Base-by-base conservation (phyloP, 1,284 basidiomycete genomes). In the Schizophyllum amplum region DNA sequence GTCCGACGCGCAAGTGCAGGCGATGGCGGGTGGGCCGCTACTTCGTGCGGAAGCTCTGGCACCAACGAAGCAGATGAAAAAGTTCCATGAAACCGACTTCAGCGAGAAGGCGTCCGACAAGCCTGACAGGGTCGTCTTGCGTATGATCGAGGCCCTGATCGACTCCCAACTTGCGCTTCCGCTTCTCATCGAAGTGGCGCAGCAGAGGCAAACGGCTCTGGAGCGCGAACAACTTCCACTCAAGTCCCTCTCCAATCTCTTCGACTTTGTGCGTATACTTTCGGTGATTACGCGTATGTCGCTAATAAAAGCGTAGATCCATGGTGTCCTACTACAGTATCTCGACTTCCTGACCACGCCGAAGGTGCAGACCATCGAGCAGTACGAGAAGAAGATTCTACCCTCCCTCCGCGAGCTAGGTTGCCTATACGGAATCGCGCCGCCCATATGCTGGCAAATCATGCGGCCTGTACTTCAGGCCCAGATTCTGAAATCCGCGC, bases 361-460 rank as follows among this genome's bases (percentile, higher is more conserved):
- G 1, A 70, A 75, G 15, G 80, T 87, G 17, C 71, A 89, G 42
- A 65, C 78, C 24, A 69, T 80, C 3, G 71, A 82, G 59, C 86
- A 87, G 56, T 90, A 90, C 63, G 80, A 81, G 9, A 72, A 72
- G 52, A 83, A 80, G 65, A 73, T 88, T 23, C 68, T 90, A 4
- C 94, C 94, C 1, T 73, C 86, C 17, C 75, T 97, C 5, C 74
- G 75, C 1, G 85, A 90, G 49, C 78, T 98, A 7, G 83, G 84
- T 55, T 76, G 80, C 52, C 77, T 80, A 49, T 95, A 88, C 69
- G 89, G 86, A 2, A 82, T 98, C 53, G 84, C 86, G 59, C 82
- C 87, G 46, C 83, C 90, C 9, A 86, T 94, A 58, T 92, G 92
- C 56, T 96, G 97, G 89, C 91, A 94, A 66, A 88, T 97, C 56